Evolutionary conservation across 2,329 filamentous ascomycete genomes (phyloP), one percentile per base, ranked within the genome.

Genomic region (Penicillium sp.): DNA sequence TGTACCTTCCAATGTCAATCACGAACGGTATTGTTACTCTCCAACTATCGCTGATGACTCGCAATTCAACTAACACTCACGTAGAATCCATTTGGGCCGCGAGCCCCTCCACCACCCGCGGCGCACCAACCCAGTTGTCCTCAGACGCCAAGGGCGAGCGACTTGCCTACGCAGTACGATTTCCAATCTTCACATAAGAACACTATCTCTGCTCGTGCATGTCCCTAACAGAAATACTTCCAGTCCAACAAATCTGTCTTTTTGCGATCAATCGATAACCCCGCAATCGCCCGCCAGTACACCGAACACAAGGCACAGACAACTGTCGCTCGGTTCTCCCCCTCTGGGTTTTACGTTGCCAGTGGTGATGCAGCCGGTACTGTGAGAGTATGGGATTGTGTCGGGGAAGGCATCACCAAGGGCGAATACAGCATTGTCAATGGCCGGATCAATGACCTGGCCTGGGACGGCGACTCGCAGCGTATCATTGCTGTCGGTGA

Each of bases 221-320:
- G 3, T 11, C 23, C 29, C 39, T 49, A 16, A 45, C 33, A 9
- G 7, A 45, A 14, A 16, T 18, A 18, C 36, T n/a, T 34, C 9
- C 55, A 94, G 88, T 91, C 89, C 37, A 90, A 88, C 61, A 97
- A 97, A 75, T 97, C 91, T 47, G 84, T 98, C 69, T 97, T 96
- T 71, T 77, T 98, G 33, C 88, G 93, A 56, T 90, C 84, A 48
- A 95, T 98, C 72, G 91, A 98, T 71, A 74, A 93, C 63, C 91
- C 91, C 36, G 78, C 87, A 51, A 69, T 84, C 49, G 83, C 83
- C 66, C 89, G 86, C 62, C 90, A 98, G 68, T 98, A 97, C 71
- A 94, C 84, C 10, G 84, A 86, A 56, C 93, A 98, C 72, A 95
- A 87, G 32, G 78, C 86, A 31, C 78, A 84, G 48, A 95, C 93